Base-by-base conservation (phyloP, 768 basidiomycete species). In the Amanita thiersii region DNA sequence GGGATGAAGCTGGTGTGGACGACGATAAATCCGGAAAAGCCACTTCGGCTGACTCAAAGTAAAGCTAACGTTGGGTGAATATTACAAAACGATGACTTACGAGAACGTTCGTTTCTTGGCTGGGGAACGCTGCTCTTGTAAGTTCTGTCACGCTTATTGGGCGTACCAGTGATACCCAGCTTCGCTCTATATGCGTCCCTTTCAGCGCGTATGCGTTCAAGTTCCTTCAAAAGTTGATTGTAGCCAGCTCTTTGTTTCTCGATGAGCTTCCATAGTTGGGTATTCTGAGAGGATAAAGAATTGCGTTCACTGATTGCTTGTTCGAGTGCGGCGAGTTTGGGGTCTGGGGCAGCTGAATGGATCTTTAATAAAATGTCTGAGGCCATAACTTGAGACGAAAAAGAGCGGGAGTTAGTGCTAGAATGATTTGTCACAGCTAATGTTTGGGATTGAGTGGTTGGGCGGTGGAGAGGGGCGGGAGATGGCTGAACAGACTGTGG, bases 191-290 rank as follows among this genome's bases (percentile, higher is more conserved):
- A 84, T 6, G 69, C 56, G 53, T 92, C 90, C 12, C 91, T 75
- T 57, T 94, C 91, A 8, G 66, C 66, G 10, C 91, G 72, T 38
- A 94, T 74, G 41, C 91, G 77, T 50, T 93, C 90, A 32, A 89
- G 70, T 52, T 94, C 89, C 62, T 86, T 86, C 57, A 84, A 66
- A 42, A 88, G 75, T 43, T 84, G 79, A 46, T 74, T 77, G 56
- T 86, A 86, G n/a, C 80, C 86, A 15, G 76, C 61, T 42, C 88
- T 75, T 59, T 92, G 88, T 58, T 91, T 93, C 70, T 93, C 89
- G 56, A 94, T 82, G 48, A 93, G 73, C 60, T 92, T 93, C 92
- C 92, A 94, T 15, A 94, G 77, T 63, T 93, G 89, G 11, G 80
- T 65, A 57, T 94, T 94, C 66, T 94, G 91, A 3, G 77, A 62